A percentile compares a stretch with the other conserved stretches of the same genome.
phyloP scores from a whole-genome alignment of 495 filamentous ascomycete species.

The Astrocystis sublimbata region DNA sequence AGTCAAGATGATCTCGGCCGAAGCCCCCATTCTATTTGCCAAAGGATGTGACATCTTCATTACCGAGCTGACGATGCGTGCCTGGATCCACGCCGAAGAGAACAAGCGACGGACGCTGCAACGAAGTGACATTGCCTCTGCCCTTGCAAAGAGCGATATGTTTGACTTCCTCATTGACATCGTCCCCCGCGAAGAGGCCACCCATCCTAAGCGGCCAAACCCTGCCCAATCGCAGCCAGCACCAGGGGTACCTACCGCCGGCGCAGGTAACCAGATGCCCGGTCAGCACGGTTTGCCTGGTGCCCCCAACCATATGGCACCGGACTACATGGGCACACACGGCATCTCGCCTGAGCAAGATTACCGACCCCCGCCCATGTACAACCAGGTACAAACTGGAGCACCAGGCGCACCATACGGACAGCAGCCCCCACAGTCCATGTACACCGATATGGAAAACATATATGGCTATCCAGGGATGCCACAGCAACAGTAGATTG shows the following conservation, averaged over 20 bases:
- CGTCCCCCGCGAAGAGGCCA: constrained; percentile 91
- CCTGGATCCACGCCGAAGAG: constrained; percentile 99
- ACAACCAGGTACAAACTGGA: constrained; percentile 68
- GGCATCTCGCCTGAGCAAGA: constrained; percentile 71
- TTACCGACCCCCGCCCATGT: constrained; percentile 79
- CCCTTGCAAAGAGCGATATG: constrained; percentile 97
- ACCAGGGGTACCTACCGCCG: constrained; percentile 46
- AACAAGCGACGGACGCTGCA: constrained; percentile 97
- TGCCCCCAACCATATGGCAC: constrained; percentile 66
- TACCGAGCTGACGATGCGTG: constrained; percentile 97
- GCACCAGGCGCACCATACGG: constrained; percentile 70
- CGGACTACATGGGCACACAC: constrained; percentile 64
- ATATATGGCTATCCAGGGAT: constrained; percentile 86
- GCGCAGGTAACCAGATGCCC: constrained; percentile 57
- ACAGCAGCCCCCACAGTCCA: constrained; percentile 63
- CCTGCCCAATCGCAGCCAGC: constrained; percentile 49
- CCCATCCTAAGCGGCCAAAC: constrained; percentile 74
- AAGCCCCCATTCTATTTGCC: constrained; percentile 95
- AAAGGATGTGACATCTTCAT: constrained; percentile 99
- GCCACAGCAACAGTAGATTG: constrained; percentile 69
- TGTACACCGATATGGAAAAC: constrained; percentile 75
- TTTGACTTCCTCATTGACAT: constrained; percentile 99
- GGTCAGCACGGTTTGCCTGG: constrained; percentile 60
- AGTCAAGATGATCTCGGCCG: constrained; percentile 99
- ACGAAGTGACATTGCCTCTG: constrained; percentile 92